A percentile compares a stretch with the other conserved stretches of the same genome.
Evolutionary conservation across 2,329 filamentous ascomycete genomes (phyloP).

Genomic region (Boeremia exigua): DNA sequence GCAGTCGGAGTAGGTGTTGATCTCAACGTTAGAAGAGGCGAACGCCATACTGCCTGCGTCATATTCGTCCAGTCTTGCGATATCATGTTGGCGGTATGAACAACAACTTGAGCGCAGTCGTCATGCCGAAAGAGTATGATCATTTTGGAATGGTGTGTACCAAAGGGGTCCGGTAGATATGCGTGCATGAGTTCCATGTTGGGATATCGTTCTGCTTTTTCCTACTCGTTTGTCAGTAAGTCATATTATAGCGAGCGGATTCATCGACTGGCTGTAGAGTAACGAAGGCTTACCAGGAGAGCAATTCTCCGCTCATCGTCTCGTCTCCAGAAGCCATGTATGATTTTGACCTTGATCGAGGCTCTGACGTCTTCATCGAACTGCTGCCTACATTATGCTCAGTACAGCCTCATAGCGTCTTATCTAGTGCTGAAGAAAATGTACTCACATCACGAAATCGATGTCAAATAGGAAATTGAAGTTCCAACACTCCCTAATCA

Average conservation of each 20-base stretch:
- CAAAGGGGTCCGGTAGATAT: slow-evolving; percentile 82
- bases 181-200: slow-evolving; percentile 77
- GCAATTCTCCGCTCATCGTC: slow-evolving; percentile 66
- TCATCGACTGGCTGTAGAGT: not conserved
- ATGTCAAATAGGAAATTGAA: slow-evolving; percentile 73
- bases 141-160: slow-evolving; percentile 89
- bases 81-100: slow-evolving; percentile 95
- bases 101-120: slow-evolving; percentile 76
- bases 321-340: slow-evolving; percentile 71
- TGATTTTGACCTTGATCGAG: slow-evolving; percentile 62
- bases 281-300: slow-evolving; percentile 58
- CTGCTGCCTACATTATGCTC: slow-evolving; percentile 44
- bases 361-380: slow-evolving; percentile 63
- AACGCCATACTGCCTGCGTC: slow-evolving; percentile 83
- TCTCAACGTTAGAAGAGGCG: slow-evolving; percentile 68
- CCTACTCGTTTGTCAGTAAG: slow-evolving; percentile 51
- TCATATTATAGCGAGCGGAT: not conserved
- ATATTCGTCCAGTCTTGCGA: slow-evolving; percentile 84
- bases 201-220: slow-evolving; percentile 64
- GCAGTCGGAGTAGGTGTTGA: slow-evolving; percentile 6
- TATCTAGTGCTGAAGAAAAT: too few species aligned
- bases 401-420: not conserved
- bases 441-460: slow-evolving; percentile 63
- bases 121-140: slow-evolving; percentile 80
- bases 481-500: slow-evolving; percentile 74